Conservation (phyloP, 176 grass and related monocot species). For the Oryza meyeriana region DNA sequence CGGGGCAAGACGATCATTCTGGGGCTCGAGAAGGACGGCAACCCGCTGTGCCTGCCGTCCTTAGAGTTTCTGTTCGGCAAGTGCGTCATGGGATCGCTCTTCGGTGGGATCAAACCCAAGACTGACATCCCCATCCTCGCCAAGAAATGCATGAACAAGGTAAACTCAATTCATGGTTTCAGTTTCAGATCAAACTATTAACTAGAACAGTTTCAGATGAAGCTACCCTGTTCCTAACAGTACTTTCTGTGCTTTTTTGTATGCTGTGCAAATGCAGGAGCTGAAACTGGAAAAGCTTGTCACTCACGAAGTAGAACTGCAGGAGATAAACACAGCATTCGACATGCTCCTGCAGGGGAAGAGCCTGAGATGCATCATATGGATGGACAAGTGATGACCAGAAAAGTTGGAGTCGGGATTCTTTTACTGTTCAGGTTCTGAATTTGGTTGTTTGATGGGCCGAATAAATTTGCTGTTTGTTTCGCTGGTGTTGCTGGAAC, state of each 20-base stretch:
- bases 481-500: background rate
- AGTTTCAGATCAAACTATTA: background rate
- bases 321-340: conserved; percentile 77
- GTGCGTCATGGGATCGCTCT: conserved; percentile 46
- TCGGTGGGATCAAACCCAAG: conserved; percentile 77
- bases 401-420: too few species aligned
- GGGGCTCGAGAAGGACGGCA: conserved; percentile 32
- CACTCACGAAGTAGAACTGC: conserved; percentile 56
- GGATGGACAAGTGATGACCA: conserved; percentile 60
- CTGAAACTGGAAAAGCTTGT: conserved; percentile 61
- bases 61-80: conserved; percentile 53
- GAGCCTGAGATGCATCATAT: conserved; percentile 71
- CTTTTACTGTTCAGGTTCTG: background rate
- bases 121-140: conserved; percentile 70
- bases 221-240: background rate
- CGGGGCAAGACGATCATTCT: conserved; percentile 71
- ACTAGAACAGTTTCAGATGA: background rate
- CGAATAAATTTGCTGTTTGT: background rate
- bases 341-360: conserved; percentile 61
- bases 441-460: background rate
- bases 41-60: conserved; percentile 35
- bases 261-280: conserved; percentile 39
- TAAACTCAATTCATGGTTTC: background rate
- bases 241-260: background rate
- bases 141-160: conserved; percentile 63